Evolutionary conservation across 768 basidiomycete species (phyloP).

Genomic region (Mycena vulgaris): DNA sequence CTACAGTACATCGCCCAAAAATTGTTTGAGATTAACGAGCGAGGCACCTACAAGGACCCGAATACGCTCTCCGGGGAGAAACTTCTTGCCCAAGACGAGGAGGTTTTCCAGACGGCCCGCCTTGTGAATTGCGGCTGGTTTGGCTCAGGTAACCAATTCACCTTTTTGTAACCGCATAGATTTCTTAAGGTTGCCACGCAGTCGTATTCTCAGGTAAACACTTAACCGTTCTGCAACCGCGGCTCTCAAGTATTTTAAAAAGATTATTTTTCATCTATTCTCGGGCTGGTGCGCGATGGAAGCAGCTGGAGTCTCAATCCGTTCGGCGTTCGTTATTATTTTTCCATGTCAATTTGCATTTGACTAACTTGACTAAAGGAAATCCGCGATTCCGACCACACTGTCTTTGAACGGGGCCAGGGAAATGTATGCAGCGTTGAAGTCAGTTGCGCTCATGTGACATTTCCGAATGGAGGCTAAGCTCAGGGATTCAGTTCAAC

Average conservation of each 20-base stretch:
- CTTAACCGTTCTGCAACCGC: slow-evolving; percentile 2
- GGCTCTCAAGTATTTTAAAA: slow-evolving; percentile 8
- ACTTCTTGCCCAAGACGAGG: slow-evolving; percentile 73
- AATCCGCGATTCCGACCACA: slow-evolving; percentile 74
- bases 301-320: slow-evolving; percentile 85
- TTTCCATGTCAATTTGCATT: background rate
- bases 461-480: too few species aligned
- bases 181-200: slow-evolving; percentile 10
- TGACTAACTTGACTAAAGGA: slow-evolving; percentile 58
- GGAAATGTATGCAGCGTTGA: slow-evolving; percentile 90
- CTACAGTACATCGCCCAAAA: slow-evolving; percentile 84
- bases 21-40: slow-evolving; percentile 86
- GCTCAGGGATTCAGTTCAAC: slow-evolving; percentile 78
- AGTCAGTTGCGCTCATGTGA: slow-evolving; percentile 64
- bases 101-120: slow-evolving; percentile 88
- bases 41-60: slow-evolving; percentile 74
- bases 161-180: slow-evolving; percentile 2
- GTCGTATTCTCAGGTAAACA: background rate
- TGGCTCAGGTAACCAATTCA: slow-evolving; percentile 58
- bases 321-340: slow-evolving; percentile 69
- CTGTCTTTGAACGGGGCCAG: slow-evolving; percentile 82
- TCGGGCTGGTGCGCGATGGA: slow-evolving; percentile 84
- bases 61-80: slow-evolving; percentile 56
- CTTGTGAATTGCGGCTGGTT: slow-evolving; percentile 89
- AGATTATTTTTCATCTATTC: slow-evolving; percentile 86